A percentile compares a stretch with the other conserved stretches of the same genome.
Evolutionary conservation across 2,329 filamentous ascomycete species (phyloP).

Genomic region (Pseudofabraea citricarpa): DNA sequence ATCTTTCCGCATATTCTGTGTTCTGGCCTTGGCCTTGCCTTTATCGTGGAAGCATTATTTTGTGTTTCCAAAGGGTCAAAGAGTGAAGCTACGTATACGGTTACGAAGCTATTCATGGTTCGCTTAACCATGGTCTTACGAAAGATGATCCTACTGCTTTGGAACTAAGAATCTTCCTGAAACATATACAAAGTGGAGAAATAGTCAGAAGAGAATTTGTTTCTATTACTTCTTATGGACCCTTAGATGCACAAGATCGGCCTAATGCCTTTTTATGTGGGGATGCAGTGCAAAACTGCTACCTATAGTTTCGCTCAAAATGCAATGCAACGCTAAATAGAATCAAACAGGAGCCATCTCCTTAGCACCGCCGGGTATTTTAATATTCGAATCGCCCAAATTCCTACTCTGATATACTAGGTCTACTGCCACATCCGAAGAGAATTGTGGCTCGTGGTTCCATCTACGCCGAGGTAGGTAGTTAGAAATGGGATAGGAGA

Average conservation of each 20-base stretch:
- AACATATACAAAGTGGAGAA: not conserved
- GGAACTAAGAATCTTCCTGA: not conserved
- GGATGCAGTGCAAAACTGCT: not conserved
- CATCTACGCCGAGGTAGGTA: too few relatives aligned
- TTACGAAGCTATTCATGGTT: constrained; percentile 9
- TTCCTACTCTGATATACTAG: too few relatives aligned
- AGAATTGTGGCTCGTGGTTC: too few relatives aligned
- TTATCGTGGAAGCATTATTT: constrained; percentile 36
- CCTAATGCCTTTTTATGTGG: not conserved
- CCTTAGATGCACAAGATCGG: too few relatives aligned
- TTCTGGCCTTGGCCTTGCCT: constrained; percentile 39
- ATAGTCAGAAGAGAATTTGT: not conserved
- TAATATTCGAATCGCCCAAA: too few relatives aligned
- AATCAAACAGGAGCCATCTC: not conserved
- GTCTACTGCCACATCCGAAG: too few relatives aligned
- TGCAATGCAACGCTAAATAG: constrained; percentile 5
- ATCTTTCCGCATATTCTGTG: constrained; percentile 23
- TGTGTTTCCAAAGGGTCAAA: constrained; percentile 1
- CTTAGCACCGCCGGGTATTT: too few relatives aligned
- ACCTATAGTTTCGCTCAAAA: constrained; percentile 3
- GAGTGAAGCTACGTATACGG: constrained; percentile 5
- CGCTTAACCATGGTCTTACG: constrained; percentile 10
- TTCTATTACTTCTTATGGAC: not conserved
- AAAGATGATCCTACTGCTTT: not conserved
- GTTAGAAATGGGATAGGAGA: too few relatives aligned